These are phyloP conservation scores for Solanum megistacrolobum DNA, from an alignment of 257 asterid species.

Conservation along the genomic window DNA sequence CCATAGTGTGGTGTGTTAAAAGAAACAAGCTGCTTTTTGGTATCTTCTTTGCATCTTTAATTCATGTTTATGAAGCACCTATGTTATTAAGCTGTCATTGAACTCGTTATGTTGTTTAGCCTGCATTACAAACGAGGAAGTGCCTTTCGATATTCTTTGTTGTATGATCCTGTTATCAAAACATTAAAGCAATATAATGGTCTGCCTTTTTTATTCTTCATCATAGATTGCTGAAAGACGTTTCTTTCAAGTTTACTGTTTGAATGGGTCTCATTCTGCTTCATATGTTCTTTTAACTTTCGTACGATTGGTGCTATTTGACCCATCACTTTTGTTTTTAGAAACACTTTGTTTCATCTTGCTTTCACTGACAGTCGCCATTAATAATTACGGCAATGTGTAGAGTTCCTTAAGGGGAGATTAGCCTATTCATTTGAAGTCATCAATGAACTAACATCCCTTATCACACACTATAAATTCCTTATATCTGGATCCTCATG, in stretches of 20 bases:
- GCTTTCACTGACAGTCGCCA: neutral
- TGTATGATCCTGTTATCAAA: neutral
- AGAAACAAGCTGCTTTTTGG: neutral
- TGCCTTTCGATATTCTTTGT: neutral
- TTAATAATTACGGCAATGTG: neutral
- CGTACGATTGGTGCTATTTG: neutral
- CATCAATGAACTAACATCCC: neutral
- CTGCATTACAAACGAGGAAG: neutral
- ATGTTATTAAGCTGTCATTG: neutral
- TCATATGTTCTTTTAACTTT: neutral
- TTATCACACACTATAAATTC: neutral
- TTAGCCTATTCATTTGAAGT: neutral
- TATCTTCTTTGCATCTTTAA: neutral
- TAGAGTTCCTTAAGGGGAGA: neutral
- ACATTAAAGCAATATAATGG: neutral
- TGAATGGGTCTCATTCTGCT: neutral
- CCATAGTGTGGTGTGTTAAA: neutral
- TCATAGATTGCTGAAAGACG: neutral
- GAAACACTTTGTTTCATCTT: neutral
- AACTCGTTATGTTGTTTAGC: neutral
- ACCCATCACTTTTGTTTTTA: neutral
- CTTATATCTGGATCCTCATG: neutral
- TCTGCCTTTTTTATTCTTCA: neutral
- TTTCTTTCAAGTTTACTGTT: neutral
- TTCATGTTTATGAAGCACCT: neutral